Evolutionary conservation across 768 basidiomycete genomes (phyloP), one percentile per base, ranked within the genome.

Genomic region (Tylopilus subfusipes): DNA sequence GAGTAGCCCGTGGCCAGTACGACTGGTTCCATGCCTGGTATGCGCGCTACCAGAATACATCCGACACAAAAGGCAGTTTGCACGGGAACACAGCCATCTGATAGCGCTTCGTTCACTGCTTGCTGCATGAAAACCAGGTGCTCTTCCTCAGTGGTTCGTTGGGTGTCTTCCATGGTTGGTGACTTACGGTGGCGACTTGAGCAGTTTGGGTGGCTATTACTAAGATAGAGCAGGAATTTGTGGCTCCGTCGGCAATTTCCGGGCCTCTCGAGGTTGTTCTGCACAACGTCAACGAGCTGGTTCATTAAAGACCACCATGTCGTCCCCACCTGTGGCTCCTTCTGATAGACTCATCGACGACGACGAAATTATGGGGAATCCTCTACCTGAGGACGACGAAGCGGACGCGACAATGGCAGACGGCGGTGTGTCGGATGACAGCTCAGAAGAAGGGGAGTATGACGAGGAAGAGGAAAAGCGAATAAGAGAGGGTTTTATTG

Each of bases 61-160:
- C 94, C 93, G n/a, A 97, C 93, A 65, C 88, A 93, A 68, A 95
- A 97, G 3, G 92, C 93, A 1, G 86, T 85, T 9, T 82, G 80
- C 0, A 79, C 76, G 2, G 90, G 86, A 8, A 68, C 70, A 62
- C 88, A 92, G 70, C 85, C 84, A 29, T 74, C 71, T 12, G 65
- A 66, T 9, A 59, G 43, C 3, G 93, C 91, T 68, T 93, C 86
- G 4, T 61, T 67, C 34, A 95, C 74, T 2, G 93, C 93, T 39
- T 82, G 72, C 9, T 72, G 76, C 62, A 96, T 76, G 59, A 79
- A 85, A 3, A 59, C 22, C 14, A 65, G 54, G 54, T 81, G 76
- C 22, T 62, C 63, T 48, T 59, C 61, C 24, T 61, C 59, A n/a
- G 48, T 18, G 18, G 31, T 30, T 29, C 16, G 19, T 52, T 12